phyloP scores from a whole-genome alignment of 2,329 filamentous ascomycete genomes.

The Dactylellina leptospora region DNA sequence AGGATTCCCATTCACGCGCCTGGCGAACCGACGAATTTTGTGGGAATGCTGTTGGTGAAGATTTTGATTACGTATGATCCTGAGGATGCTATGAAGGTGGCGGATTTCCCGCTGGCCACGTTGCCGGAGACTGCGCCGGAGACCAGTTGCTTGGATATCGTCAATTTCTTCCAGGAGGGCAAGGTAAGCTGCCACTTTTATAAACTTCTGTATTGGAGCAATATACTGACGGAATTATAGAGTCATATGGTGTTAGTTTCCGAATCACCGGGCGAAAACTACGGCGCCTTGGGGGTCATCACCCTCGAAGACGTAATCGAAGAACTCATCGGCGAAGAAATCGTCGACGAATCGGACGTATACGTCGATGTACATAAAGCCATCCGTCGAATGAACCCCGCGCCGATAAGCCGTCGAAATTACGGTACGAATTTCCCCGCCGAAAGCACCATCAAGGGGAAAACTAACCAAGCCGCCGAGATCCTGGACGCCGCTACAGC shows the following conservation, averaged over 20 bases:
- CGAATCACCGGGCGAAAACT: slow-evolving; percentile 85
- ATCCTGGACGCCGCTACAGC: slow-evolving; percentile 57
- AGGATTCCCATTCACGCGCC: slow-evolving; percentile 92
- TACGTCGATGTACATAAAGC: slow-evolving; percentile 99
- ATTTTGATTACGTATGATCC: slow-evolving; percentile 99
- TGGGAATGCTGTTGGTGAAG: slow-evolving; percentile 98
- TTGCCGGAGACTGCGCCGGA: slow-evolving; percentile 93
- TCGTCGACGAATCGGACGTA: slow-evolving; percentile 98
- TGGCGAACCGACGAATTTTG: slow-evolving; percentile 84
- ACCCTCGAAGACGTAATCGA: slow-evolving; percentile 98
- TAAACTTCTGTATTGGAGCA: neutral
- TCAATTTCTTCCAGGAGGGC: slow-evolving; percentile 99
- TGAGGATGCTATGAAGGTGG: slow-evolving; percentile 84
- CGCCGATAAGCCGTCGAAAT: slow-evolving; percentile 61
- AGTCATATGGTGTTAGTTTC: slow-evolving; percentile 94
- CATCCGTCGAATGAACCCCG: slow-evolving; percentile 85
- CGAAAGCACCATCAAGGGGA: slow-evolving; percentile 56
- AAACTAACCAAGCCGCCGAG: slow-evolving; percentile 59
- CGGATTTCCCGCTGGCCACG: slow-evolving; percentile 90
- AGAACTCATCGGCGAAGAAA: slow-evolving; percentile 98
- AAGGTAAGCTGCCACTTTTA: slow-evolving; percentile 64
- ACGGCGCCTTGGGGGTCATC: slow-evolving; percentile 89
- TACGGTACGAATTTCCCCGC: slow-evolving; percentile 52
- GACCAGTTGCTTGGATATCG: slow-evolving; percentile 96
- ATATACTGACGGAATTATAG: neutral